These are phyloP conservation scores for Physocladia obscura DNA, from an alignment of 192 early-diverging fungal genomes.

Conservation along the genomic window DNA sequence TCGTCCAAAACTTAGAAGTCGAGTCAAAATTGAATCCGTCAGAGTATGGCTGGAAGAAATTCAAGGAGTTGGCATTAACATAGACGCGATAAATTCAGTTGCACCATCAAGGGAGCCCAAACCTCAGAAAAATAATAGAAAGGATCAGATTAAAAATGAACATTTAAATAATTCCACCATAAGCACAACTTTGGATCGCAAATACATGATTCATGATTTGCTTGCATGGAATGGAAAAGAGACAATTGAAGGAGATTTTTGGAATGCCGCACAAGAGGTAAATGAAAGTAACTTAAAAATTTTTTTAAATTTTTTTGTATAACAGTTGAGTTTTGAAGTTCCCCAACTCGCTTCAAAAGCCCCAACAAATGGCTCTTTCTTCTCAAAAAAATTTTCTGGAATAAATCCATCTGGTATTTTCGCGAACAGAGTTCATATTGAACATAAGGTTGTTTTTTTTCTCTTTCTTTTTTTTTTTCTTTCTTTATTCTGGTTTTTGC, in stretches of 20 bases:
- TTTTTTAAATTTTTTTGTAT: background rate
- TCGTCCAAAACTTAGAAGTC: background rate
- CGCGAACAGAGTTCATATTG: slow-evolving; percentile 25
- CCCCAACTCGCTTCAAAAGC: slow-evolving; percentile 4
- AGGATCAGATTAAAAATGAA: background rate
- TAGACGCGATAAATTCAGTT: background rate
- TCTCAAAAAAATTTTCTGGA: slow-evolving; percentile 9
- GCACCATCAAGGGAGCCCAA: background rate
- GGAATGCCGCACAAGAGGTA: slow-evolving; percentile 21
- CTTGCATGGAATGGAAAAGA: slow-evolving; percentile 29
- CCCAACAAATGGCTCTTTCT: slow-evolving; percentile 1
- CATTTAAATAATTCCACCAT: slow-evolving; percentile 12
- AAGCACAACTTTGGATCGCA: slow-evolving; percentile 16
- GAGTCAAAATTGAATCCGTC: slow-evolving; percentile 15
- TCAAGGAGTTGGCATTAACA: slow-evolving; percentile 24
- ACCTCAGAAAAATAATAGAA: background rate
- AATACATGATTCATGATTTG: slow-evolving; percentile 11
- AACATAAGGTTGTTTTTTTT: slow-evolving; percentile 28
- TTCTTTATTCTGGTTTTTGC: background rate
- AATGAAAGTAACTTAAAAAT: too few species aligned
- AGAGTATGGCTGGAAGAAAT: slow-evolving; percentile 28
- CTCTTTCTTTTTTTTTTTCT: background rate
- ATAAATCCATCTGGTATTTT: slow-evolving; percentile 33
- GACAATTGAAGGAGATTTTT: slow-evolving; percentile 23
- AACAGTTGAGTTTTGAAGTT: slow-evolving; percentile 23